Base-by-base conservation (phyloP, 83 land plant species). In the Diphasiastrum complanatum region DNA sequence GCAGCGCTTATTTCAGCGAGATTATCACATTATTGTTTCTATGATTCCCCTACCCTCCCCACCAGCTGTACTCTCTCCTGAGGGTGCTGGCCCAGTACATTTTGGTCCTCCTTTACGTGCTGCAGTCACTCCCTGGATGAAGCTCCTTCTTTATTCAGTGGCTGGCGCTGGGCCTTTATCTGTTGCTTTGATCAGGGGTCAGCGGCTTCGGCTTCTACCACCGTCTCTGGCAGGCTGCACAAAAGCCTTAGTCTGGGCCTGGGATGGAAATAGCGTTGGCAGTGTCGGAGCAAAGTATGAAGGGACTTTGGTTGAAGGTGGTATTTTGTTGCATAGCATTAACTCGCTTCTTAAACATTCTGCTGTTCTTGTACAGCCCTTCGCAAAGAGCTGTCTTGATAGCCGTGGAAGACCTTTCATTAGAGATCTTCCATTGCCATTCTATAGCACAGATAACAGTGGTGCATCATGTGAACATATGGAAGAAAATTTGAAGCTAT, bases 61-160 rank as follows among this genome's bases (percentile, higher is more conserved):
- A 33, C 79, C 79, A 24, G 78, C 85, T 47, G 79, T 90, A 45
- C 73, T 82, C 64, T 71, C 93, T 65, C 85, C 83, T 67, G 88
- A 87, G 38, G 79, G 91, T 43, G 54, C 79, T 5, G 91, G 91
- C 30, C 98, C 91, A 6, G 69, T 95, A n/a, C 95, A 89, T 68
- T 95, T 95, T 71, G 97, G 97, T 23, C 89, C 99, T 51, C 96
- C 99, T 14, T 78, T 86, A 14, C 71, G 85, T 61, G 79, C 89
- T 46, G 81, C 91, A 36, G 78, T 83, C 71, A 83, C 99, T 33
- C 99, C 96, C 25, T 95, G 99, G 99, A 89, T 95, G 99, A 95
- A 95, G 63, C 75, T 95, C 33, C 78, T 81, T 2, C 38, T 95
- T 27, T 95, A 95, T 51, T 68, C 82, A 34, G 67, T 74, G 28